Percentiles rank a stretch among this genome's conserved stretches.
phyloP scores from a whole-genome alignment of 139 green algal genomes.

The Tetradesmus obliquus region DNA sequence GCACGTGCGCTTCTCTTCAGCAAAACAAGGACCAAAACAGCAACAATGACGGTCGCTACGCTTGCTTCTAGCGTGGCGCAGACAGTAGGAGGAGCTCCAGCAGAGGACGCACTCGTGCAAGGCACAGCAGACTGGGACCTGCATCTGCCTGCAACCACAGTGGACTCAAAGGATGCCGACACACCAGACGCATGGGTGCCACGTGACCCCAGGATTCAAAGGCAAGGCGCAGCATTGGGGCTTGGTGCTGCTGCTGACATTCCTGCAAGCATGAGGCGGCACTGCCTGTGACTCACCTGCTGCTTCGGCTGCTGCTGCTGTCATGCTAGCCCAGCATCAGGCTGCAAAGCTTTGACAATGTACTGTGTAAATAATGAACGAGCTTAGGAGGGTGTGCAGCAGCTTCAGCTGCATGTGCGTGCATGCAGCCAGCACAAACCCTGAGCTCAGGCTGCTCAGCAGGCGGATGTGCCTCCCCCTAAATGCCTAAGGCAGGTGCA shows the following conservation, averaged over 20 bases:
- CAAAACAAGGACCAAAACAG: background rate
- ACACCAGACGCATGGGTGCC: constrained; percentile 89
- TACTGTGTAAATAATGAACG: too few relatives aligned
- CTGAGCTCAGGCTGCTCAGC: too few relatives aligned
- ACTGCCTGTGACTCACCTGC: too few relatives aligned
- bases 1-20: background rate
- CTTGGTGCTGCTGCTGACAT: background rate
- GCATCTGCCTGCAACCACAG: constrained; percentile 36
- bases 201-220: constrained; percentile 88
- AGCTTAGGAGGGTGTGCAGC: too few relatives aligned
- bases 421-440: too few relatives aligned
- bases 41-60: background rate
- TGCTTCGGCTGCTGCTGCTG: too few relatives aligned
- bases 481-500: too few relatives aligned
- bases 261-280: background rate
- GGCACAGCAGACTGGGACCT: constrained; percentile 33
- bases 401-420: too few relatives aligned
- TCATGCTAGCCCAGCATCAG: too few relatives aligned
- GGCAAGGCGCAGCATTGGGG: constrained; percentile 20
- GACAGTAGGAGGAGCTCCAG: constrained; percentile 17
- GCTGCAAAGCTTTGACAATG: too few relatives aligned
- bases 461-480: too few relatives aligned
- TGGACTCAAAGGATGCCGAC: constrained; percentile 76
- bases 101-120: constrained; percentile 10
- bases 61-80: constrained; percentile 12